Conservation (phyloP, 257 asterid species). For the Solanum bulbocastanum region DNA sequence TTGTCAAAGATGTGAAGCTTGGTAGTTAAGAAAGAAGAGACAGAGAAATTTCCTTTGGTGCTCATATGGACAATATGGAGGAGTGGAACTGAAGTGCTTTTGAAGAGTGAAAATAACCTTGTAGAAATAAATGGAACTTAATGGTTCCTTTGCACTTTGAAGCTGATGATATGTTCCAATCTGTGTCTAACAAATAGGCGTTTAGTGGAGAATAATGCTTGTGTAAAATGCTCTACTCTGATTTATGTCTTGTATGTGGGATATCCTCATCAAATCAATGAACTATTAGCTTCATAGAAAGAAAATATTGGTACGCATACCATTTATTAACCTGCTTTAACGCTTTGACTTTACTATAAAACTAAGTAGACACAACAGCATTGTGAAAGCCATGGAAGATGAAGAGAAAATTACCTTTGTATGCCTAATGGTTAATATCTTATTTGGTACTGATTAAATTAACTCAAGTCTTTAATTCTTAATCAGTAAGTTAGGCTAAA, state of each 20-base stretch:
- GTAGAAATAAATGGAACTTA: neutral
- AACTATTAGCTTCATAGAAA: neutral
- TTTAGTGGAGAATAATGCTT: neutral
- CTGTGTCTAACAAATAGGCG: neutral
- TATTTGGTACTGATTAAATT: neutral
- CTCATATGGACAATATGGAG: neutral
- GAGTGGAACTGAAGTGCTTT: neutral
- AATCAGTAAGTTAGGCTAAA: neutral
- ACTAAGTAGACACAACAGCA: neutral
- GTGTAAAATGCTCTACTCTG: neutral
- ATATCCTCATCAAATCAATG: neutral
- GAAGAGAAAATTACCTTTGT: neutral
- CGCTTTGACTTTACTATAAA: neutral
- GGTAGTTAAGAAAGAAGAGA: neutral
- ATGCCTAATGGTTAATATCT: neutral
- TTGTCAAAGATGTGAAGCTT: neutral
- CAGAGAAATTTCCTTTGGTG: neutral
- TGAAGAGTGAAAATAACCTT: neutral
- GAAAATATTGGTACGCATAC: neutral
- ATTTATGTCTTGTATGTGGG: neutral
- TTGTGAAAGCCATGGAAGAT: neutral
- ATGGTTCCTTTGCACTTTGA: neutral
- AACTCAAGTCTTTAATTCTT: neutral
- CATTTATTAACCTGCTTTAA: neutral
- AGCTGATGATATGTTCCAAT: neutral